Conservation (phyloP, 1,139 yeast species). For the Geotrichum candidum region DNA sequence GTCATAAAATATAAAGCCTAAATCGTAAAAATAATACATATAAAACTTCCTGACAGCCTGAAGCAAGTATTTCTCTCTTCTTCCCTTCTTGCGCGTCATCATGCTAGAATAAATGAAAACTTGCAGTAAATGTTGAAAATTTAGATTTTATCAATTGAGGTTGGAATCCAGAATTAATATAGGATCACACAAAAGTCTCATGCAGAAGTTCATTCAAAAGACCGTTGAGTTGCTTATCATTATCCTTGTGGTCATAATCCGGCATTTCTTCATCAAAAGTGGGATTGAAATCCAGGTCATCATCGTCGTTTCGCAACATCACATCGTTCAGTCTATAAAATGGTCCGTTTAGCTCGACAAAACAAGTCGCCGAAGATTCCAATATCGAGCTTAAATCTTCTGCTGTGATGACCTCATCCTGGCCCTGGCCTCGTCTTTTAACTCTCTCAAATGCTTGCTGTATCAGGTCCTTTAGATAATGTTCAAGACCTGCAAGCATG, state of each 20-base stretch:
- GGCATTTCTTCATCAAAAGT: neutral
- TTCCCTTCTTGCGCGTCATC: neutral
- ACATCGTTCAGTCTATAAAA: constrained; percentile 30
- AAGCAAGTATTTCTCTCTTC: neutral
- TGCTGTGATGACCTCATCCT: constrained; percentile 30
- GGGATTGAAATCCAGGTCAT: neutral
- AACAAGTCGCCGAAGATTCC: constrained; percentile 30
- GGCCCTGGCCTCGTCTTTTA: constrained; percentile 18
- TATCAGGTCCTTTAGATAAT: constrained; percentile 65
- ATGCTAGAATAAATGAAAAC: neutral
- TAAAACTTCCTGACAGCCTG: too few species aligned
- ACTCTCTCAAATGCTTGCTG: constrained; percentile 62
- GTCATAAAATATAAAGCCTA: neutral
- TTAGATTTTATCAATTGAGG: neutral
- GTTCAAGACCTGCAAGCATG: constrained; percentile 71
- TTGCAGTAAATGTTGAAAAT: neutral
- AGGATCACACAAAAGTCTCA: constrained; percentile 1
- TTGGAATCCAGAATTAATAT: neutral
- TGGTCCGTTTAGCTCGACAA: constrained; percentile 34
- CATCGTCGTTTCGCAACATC: constrained; percentile 31
- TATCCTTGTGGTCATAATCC: neutral
- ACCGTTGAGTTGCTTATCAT: constrained; percentile 6
- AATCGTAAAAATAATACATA: neutral
- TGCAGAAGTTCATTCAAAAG: constrained; percentile 7
- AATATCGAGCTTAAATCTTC: constrained; percentile 32